These are phyloP conservation scores for Clavispora santaluciae DNA, from an alignment of 805 yeast genomes.

Conservation along the genomic window DNA sequence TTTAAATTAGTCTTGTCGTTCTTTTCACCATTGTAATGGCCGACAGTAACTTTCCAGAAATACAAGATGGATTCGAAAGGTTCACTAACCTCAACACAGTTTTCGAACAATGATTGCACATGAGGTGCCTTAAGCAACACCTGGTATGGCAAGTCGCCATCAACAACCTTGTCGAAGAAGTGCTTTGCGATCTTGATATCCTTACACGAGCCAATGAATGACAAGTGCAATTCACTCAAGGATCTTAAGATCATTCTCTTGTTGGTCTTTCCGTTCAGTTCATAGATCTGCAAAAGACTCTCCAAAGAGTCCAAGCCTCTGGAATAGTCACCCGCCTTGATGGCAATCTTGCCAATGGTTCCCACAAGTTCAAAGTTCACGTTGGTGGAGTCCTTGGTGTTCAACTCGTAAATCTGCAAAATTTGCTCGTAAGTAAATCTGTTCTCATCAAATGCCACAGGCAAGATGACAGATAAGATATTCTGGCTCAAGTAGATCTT, in stretches of 20 bases:
- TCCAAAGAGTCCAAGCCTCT: constrained; percentile 64
- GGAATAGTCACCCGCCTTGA: constrained; percentile 58
- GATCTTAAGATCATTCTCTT: constrained; percentile 39
- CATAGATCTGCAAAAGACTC: constrained; percentile 50
- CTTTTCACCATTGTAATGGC: constrained; percentile 37
- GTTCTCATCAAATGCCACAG: constrained; percentile 58
- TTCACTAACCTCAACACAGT: constrained; percentile 52
- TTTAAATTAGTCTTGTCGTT: constrained; percentile 48
- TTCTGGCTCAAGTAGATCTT: constrained; percentile 53
- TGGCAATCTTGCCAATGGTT: constrained; percentile 71
- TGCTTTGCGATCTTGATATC: constrained; percentile 67
- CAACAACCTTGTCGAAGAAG: constrained; percentile 69
- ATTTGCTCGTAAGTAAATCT: constrained; percentile 58
- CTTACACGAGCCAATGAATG: constrained; percentile 73
- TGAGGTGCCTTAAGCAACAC: constrained; percentile 70
- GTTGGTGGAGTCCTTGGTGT: constrained; percentile 25
- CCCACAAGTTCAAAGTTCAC: constrained; percentile 49
- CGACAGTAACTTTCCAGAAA: constrained; percentile 60
- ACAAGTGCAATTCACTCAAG: constrained; percentile 67
- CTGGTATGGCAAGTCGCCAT: constrained; percentile 65
- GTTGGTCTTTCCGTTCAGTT: constrained; percentile 16
- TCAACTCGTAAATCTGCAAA: constrained; percentile 48
- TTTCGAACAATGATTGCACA: constrained; percentile 58
- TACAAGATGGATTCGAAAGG: constrained; percentile 54
- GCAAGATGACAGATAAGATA: constrained; percentile 65